phyloP scores from a whole-genome alignment of 805 yeast genomes.

The Komagataella mondaviorum region DNA sequence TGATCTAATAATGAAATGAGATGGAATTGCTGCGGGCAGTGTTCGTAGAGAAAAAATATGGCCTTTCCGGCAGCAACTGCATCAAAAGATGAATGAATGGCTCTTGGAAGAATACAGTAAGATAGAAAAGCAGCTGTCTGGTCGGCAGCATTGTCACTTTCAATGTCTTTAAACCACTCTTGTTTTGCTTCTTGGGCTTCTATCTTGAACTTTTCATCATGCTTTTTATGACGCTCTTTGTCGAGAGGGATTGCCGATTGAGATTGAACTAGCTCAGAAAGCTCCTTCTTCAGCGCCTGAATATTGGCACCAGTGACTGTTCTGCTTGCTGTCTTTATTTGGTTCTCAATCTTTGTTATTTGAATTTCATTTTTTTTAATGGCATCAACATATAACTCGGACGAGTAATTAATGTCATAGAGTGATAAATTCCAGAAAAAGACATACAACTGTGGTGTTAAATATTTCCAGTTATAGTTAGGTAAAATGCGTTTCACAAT shows the following conservation, averaged over 20 bases:
- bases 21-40: slow-evolving; percentile 12
- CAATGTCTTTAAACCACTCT: slow-evolving; percentile 13
- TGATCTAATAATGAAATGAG: slow-evolving; percentile 27
- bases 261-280: slow-evolving; percentile 14
- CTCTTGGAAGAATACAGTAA: slow-evolving; percentile 62
- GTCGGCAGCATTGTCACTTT: slow-evolving; percentile 1
- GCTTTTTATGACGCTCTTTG: slow-evolving; percentile 27
- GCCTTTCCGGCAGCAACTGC: slow-evolving; percentile 60
- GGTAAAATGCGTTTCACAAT: slow-evolving; percentile 7
- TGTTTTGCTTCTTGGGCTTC: slow-evolving; percentile 7
- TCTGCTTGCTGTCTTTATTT: slow-evolving; percentile 17
- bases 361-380: slow-evolving; percentile 22
- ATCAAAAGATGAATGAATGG: slow-evolving; percentile 69
- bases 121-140: slow-evolving; percentile 28
- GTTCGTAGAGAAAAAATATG: slow-evolving; percentile 32
- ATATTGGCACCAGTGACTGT: slow-evolving; percentile 10
- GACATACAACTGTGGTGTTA: slow-evolving; percentile 32
- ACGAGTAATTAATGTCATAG: slow-evolving; percentile 52
- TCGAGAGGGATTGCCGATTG: slow-evolving; percentile 22
- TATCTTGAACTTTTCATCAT: slow-evolving; percentile 13
- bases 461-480: slow-evolving; percentile 9
- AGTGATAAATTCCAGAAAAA: slow-evolving; percentile 65
- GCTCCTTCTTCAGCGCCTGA: slow-evolving; percentile 13
- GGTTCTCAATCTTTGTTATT: slow-evolving; percentile 21
- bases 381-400: slow-evolving; percentile 34